These are phyloP conservation scores for Gracilaria gracilis DNA, from an alignment of 23 red algal genomes.

Conservation along the genomic window DNA sequence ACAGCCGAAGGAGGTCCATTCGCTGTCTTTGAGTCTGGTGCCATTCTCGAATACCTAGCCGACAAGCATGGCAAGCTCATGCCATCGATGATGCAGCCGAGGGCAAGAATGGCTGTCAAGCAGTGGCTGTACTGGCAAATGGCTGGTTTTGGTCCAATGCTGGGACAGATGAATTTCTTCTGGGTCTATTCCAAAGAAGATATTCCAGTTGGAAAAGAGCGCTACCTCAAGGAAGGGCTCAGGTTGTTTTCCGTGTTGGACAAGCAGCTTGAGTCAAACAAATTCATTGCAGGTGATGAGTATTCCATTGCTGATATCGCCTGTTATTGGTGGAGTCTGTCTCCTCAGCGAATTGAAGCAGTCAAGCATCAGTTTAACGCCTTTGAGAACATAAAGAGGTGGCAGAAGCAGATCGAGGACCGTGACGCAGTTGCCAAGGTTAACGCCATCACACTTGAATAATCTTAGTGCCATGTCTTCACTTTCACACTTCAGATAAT, in stretches of 20 bases:
- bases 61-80: conserved; percentile 59
- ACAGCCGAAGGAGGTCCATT: conserved; percentile 38
- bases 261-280: conserved; percentile 20
- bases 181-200: conserved; percentile 58
- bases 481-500: not conserved
- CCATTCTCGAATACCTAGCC: conserved; percentile 76
- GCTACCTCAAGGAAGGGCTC: conserved; percentile 66
- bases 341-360: not conserved
- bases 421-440: conserved; percentile 22
- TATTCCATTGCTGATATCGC: conserved; percentile 75
- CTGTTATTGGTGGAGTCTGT: conserved; percentile 60
- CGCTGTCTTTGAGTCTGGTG: conserved; percentile 72
- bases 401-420: conserved; percentile 25
- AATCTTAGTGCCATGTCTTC: not conserved
- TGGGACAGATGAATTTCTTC: conserved; percentile 55
- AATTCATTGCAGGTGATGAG: conserved; percentile 31
- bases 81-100: conserved; percentile 1
- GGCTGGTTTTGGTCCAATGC: conserved; percentile 38
- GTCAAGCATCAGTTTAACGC: not conserved
- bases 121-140: conserved; percentile 69
- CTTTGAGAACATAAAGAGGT: conserved; percentile 48
- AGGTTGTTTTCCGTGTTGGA: conserved; percentile 72
- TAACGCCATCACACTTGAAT: not conserved
- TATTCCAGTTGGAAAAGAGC: conserved; percentile 41
- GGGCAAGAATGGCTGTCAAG: conserved; percentile 35